Conservation (phyloP, 352 stramenopile species). For the Globisporangium abappressorium region DNA sequence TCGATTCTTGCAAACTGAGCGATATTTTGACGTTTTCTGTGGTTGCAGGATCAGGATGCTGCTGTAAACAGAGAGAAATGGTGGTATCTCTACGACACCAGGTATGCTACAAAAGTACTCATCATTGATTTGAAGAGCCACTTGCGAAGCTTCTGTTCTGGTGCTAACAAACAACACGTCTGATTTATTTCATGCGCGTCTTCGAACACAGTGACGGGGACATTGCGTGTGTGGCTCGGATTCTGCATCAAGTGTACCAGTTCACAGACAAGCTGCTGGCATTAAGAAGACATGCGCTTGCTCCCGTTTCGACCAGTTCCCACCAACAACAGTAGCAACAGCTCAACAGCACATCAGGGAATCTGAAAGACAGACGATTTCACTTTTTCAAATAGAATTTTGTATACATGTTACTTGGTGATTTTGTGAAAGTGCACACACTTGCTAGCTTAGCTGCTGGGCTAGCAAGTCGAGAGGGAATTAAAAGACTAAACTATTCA, state of each 20-base stretch:
- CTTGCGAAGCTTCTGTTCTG: neutral
- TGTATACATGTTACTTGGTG: constrained; percentile 1
- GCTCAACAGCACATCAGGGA: neutral
- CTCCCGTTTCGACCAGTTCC: neutral
- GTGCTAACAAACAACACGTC: neutral
- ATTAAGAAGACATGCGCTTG: neutral
- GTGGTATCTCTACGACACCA: constrained; percentile 53
- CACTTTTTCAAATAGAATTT: constrained; percentile 2
- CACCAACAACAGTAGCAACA: neutral
- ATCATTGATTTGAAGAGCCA: neutral
- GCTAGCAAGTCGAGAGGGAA: neutral
- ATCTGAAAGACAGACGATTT: neutral
- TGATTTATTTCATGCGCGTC: neutral
- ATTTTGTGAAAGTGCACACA: constrained; percentile 1
- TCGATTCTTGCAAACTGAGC: neutral
- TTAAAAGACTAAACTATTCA: constrained; percentile 9
- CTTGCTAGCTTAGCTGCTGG: neutral
- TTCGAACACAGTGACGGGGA: constrained; percentile 38
- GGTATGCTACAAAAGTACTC: constrained; percentile 14
- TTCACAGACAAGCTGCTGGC: neutral
- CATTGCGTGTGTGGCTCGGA: constrained; percentile 25
- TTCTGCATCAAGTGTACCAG: constrained; percentile 23
- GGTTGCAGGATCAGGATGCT: neutral
- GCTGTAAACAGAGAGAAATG: constrained; percentile 24
- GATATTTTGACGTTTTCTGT: neutral